Conservation (phyloP, 2,329 filamentous ascomycete species). For the Ophiognomonia clavigignenti-juglandacearum region DNA sequence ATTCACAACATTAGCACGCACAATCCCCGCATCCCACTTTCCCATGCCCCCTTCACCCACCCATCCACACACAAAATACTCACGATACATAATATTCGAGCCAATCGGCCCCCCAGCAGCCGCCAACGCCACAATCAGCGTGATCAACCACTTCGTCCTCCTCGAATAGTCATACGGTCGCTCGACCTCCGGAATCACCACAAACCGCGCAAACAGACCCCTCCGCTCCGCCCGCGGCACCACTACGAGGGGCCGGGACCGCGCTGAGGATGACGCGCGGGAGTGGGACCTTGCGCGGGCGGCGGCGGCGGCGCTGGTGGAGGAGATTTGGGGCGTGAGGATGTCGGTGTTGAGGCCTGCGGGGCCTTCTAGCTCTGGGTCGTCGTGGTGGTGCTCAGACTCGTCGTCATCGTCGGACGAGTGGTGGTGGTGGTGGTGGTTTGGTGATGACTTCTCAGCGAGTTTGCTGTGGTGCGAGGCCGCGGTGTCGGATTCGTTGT, state of each 20-base stretch:
- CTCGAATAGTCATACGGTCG: conserved; percentile 68
- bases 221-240: conserved; percentile 50
- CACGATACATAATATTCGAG: conserved; percentile 77
- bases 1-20: not conserved
- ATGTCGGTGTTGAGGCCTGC: conserved; percentile 12
- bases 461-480: conserved; percentile 3
- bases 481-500: not conserved
- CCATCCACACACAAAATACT: conserved; percentile 26
- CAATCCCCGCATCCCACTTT: not conserved
- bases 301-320: too few species aligned
- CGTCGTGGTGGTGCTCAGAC: conserved; percentile 13
- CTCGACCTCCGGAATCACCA: conserved; percentile 74
- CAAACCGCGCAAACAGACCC: conserved; percentile 66
- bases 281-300: conserved; percentile 19
- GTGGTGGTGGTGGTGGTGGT: too few species aligned
- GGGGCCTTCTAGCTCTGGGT: conserved; percentile 10
- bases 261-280: conserved; percentile 33
- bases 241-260: conserved; percentile 32
- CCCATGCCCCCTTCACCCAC: not conserved
- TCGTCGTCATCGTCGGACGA: conserved; percentile 12
- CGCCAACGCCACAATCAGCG: conserved; percentile 69
- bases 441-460: conserved; percentile 2
- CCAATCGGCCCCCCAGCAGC: conserved; percentile 78
- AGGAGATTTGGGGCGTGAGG: conserved; percentile 2
- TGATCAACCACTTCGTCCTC: conserved; percentile 80